Evolutionary conservation across 129 eudicot genomes (phyloP).

Genomic region (Flaveria ramosissima): DNA sequence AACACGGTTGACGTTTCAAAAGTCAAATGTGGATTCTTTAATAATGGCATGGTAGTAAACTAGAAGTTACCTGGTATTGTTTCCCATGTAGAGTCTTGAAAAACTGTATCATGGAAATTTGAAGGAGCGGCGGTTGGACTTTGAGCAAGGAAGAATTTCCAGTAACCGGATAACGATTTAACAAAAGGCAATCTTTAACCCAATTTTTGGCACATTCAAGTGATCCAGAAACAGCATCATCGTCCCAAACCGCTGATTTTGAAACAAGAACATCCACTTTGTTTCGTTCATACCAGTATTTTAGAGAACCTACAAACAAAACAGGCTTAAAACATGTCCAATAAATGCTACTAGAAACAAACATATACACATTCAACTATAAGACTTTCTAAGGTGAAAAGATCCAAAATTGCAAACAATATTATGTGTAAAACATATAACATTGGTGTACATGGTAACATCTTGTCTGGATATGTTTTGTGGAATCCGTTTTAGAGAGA

Average conservation of each 20-base stretch:
- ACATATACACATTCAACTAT: background rate
- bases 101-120: slow-evolving; percentile 56
- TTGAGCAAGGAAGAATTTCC: slow-evolving; percentile 81
- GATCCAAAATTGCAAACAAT: background rate
- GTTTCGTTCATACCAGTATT: slow-evolving; percentile 83
- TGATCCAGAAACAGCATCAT: slow-evolving; percentile 76
- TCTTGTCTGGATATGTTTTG: background rate
- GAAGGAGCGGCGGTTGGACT: slow-evolving; percentile 56
- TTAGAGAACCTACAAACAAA: slow-evolving; percentile 66
- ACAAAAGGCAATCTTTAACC: slow-evolving; percentile 88
- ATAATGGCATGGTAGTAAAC: background rate
- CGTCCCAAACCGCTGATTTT: slow-evolving; percentile 86
- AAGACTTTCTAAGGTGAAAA: background rate
- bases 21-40: background rate
- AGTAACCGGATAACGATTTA: slow-evolving; percentile 78
- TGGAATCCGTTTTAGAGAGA: too few relatives aligned
- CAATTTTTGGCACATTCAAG: slow-evolving; percentile 84
- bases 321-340: background rate
- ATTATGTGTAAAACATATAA: background rate
- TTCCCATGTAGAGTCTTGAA: slow-evolving; percentile 81
- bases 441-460: background rate
- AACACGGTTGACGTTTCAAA: background rate
- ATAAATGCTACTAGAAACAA: background rate
- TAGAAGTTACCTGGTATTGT: slow-evolving; percentile 69
- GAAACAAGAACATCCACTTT: slow-evolving; percentile 64